Conservation (phyloP, 495 filamentous ascomycete genomes). For the Thozetella sp. region DNA sequence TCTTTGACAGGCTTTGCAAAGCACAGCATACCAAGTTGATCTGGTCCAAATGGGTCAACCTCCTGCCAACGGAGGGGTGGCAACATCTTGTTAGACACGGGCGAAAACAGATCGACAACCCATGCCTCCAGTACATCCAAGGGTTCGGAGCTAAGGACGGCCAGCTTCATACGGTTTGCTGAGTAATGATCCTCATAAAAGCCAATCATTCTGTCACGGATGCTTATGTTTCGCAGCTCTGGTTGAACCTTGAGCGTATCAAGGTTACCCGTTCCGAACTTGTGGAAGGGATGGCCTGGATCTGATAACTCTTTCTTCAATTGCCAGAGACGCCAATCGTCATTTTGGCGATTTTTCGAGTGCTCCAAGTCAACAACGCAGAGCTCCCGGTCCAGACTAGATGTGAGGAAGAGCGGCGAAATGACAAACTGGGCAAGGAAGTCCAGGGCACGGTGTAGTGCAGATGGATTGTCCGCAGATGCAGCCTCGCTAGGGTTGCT, state of each 20-base stretch:
- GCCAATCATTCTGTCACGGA: conserved; percentile 91
- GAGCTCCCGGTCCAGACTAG: conserved; percentile 88
- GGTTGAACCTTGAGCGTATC: conserved; percentile 87
- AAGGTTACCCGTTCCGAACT: conserved; percentile 94
- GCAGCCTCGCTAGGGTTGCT: conserved; percentile 54
- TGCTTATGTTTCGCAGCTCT: conserved; percentile 77
- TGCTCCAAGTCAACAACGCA: conserved; percentile 96
- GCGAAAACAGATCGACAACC: conserved; percentile 85
- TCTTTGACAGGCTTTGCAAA: conserved; percentile 99
- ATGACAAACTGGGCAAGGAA: conserved; percentile 98
- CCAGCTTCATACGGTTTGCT: conserved; percentile 94
- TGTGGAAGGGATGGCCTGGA: conserved; percentile 84
- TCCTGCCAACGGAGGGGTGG: conserved; percentile 80
- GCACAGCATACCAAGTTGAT: conserved; percentile 74
- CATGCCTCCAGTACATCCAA: conserved; percentile 86
- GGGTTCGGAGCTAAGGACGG: conserved; percentile 82
- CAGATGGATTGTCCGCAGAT: conserved; percentile 56
- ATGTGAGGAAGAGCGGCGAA: conserved; percentile 83
- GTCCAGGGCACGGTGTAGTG: conserved; percentile 87
- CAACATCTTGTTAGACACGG: conserved; percentile 82
- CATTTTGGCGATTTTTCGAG: conserved; percentile 97
- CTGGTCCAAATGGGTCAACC: conserved; percentile 65
- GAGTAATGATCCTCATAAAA: conserved; percentile 93
- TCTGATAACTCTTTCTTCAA: conserved; percentile 90
- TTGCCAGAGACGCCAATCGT: conserved; percentile 90